Percentiles rank a stretch among this genome's conserved stretches.
phyloP scores from a whole-genome alignment of 495 filamentous ascomycete species.

The Aspergillus cavernicola region DNA sequence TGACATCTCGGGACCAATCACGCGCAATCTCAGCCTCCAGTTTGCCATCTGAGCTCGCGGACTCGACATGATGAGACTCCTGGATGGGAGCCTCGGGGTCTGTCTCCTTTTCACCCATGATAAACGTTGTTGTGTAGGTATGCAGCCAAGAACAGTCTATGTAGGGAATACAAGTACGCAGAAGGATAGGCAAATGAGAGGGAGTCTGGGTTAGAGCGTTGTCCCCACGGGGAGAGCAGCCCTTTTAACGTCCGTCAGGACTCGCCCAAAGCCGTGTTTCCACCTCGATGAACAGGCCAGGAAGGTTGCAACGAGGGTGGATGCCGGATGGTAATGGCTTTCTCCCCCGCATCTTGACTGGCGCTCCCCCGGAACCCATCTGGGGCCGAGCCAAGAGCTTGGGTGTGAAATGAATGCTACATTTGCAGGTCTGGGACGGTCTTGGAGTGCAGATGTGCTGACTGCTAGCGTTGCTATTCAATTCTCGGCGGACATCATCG shows the following conservation, averaged over 20 bases:
- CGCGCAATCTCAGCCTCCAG: conserved; percentile 14
- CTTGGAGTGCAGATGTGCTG: neutral
- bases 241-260: conserved; percentile 8
- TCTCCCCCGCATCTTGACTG: conserved; percentile 3
- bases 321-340: neutral
- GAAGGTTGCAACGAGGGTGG: neutral
- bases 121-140: neutral
- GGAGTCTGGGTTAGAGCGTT: neutral
- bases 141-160: neutral
- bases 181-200: conserved; percentile 11
- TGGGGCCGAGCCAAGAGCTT: neutral
- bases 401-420: neutral
- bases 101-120: conserved; percentile 13
- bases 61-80: conserved; percentile 8
- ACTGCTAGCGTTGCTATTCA: neutral
- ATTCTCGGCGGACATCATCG: neutral
- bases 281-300: neutral
- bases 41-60: conserved; percentile 8
- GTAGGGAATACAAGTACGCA: neutral
- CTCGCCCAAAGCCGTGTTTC: neutral
- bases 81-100: conserved; percentile 13
- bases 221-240: neutral
- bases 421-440: neutral
- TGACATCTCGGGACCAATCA: conserved; percentile 14
- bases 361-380: too few relatives aligned